These are phyloP conservation scores for Pestalotiopsis sp. DNA, from an alignment of 2,329 filamentous ascomycete genomes.

Conservation along the genomic window DNA sequence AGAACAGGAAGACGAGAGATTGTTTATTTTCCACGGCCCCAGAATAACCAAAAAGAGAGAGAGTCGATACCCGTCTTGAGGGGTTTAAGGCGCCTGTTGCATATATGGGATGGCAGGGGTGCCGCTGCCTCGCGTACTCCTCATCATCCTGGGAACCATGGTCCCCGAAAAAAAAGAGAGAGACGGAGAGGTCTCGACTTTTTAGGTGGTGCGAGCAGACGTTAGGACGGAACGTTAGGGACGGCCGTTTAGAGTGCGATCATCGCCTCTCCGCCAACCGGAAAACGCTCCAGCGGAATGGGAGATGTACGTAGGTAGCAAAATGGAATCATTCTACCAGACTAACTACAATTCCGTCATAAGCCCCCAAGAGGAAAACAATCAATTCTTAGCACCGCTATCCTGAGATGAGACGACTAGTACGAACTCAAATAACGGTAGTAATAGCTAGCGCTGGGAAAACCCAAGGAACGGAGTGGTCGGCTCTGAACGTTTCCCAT, in stretches of 20 bases:
- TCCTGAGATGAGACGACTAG: slow-evolving; percentile 8
- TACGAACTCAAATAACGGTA: slow-evolving; percentile 1
- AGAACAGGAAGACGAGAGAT: background rate
- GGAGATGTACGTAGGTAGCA: too few relatives aligned
- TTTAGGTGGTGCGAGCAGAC: background rate
- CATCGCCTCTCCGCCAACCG: background rate
- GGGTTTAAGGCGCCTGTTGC: background rate
- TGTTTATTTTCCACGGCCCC: background rate
- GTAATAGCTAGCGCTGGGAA: background rate
- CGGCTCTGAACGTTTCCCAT: background rate
- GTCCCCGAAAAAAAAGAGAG: background rate
- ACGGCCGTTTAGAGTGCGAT: background rate
- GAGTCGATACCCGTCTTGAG: background rate
- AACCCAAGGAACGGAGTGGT: slow-evolving; percentile 1
- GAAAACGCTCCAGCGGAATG: background rate
- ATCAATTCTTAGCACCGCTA: background rate
- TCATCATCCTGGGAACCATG: background rate
- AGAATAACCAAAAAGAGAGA: background rate
- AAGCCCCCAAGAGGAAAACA: background rate
- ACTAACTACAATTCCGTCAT: too few relatives aligned
- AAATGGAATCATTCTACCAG: slow-evolving; percentile 1
- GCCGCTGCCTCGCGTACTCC: background rate
- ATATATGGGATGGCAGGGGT: slow-evolving; percentile 5
- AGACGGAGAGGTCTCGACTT: background rate
- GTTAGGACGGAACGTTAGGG: background rate